A percentile compares a stretch with the other conserved stretches of the same genome.
These are phyloP conservation scores for Suillus fuscotomentosus DNA, from an alignment of 768 basidiomycete species.

Conservation along the genomic window DNA sequence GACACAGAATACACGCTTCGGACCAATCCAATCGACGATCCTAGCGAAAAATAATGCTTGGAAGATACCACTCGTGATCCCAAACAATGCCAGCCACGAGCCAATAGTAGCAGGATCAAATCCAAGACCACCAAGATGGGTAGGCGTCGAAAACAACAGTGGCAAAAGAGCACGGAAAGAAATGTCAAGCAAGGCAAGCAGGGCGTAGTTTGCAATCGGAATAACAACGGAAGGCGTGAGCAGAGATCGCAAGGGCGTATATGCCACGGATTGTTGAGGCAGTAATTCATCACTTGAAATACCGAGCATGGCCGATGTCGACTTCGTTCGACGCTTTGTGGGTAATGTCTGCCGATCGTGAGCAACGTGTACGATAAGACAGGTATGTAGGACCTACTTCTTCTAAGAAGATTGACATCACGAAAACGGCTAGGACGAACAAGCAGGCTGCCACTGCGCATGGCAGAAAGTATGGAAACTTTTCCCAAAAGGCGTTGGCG, in stretches of 20 bases:
- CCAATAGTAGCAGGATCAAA: conserved; percentile 42
- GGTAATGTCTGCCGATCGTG: background rate
- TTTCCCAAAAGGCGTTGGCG: conserved; percentile 34
- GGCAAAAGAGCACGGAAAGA: conserved; percentile 38
- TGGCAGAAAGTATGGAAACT: conserved; percentile 37
- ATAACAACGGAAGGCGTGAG: conserved; percentile 36
- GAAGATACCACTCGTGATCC: conserved; percentile 36
- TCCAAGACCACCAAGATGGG: conserved; percentile 43
- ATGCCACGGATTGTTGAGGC: conserved; percentile 15
- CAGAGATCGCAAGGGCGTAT: conserved; percentile 28
- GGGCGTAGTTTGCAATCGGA: conserved; percentile 41
- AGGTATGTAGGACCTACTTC: conserved; percentile 24
- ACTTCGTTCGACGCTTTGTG: background rate
- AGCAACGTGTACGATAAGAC: background rate
- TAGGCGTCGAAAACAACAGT: conserved; percentile 44
- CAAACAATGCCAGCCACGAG: conserved; percentile 33
- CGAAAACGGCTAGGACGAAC: conserved; percentile 12
- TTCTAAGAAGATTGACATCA: conserved; percentile 23
- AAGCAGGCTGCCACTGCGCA: conserved; percentile 23
- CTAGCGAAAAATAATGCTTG: conserved; percentile 41
- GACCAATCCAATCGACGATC: conserved; percentile 40
- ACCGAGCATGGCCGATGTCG: background rate
- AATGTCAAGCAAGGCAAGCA: conserved; percentile 43
- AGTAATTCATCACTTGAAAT: background rate
- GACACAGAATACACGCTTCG: conserved; percentile 37